Conservation (phyloP, 176 grass and related monocot genomes). For the Pharus latifolius region DNA sequence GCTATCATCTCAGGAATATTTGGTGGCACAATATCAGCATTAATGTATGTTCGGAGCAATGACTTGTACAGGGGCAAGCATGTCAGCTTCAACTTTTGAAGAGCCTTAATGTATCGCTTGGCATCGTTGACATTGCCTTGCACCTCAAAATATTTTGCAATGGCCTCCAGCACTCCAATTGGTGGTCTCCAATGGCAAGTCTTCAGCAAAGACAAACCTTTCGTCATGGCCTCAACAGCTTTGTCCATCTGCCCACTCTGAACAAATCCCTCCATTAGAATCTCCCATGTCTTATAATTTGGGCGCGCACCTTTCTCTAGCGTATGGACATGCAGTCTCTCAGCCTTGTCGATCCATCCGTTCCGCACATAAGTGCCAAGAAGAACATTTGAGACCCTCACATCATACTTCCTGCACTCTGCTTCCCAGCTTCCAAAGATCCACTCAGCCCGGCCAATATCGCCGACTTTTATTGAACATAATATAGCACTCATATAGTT, state of each 20-base stretch:
- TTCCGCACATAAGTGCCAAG: conserved; percentile 81
- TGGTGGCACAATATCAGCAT: conserved; percentile 22
- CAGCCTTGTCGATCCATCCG: conserved; percentile 78
- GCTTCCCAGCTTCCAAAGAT: conserved; percentile 69
- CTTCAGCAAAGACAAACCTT: conserved; percentile 52
- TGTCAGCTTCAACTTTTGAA: conserved; percentile 45
- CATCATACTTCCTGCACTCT: conserved; percentile 46
- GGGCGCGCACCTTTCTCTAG: conserved; percentile 54
- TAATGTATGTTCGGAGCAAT: conserved; percentile 58
- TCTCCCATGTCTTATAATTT: conserved; percentile 94
- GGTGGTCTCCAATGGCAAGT: conserved; percentile 57
- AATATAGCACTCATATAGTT: conserved; percentile 66
- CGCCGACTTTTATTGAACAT: conserved; percentile 60
- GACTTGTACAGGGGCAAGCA: conserved; percentile 62
- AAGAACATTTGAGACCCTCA: conserved; percentile 70
- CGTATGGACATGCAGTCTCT: conserved; percentile 57
- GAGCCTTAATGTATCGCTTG: conserved; percentile 39
- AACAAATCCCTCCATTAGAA: conserved; percentile 67
- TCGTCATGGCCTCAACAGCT: conserved; percentile 69
- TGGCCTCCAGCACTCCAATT: conserved; percentile 29
- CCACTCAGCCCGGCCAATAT: conserved; percentile 49
- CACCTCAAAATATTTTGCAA: conserved; percentile 62
- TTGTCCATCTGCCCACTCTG: conserved; percentile 60
- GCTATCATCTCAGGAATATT: conserved; percentile 48
- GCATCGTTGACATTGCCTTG: conserved; percentile 25